phyloP scores from a whole-genome alignment of 306 rosid species.

The Cicer pinnatifidum region DNA sequence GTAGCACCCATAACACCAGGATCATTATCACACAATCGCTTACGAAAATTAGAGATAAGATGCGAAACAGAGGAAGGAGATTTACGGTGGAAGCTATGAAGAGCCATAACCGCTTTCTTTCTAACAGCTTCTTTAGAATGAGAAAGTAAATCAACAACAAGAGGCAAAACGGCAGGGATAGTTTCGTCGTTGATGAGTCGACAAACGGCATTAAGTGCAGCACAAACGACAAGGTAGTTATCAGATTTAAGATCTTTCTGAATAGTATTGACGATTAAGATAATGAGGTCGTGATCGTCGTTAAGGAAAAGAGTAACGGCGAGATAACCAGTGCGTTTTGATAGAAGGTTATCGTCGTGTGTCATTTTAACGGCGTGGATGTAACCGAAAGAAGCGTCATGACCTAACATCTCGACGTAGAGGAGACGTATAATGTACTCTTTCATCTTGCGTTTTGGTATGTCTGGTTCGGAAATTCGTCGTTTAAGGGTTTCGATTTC shows the following conservation, averaged over 20 bases:
- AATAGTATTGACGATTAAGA: constrained; percentile 91
- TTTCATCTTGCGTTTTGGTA: constrained; percentile 95
- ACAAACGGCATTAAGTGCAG: constrained; percentile 88
- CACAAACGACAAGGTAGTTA: constrained; percentile 79
- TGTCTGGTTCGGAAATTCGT: constrained; percentile 78
- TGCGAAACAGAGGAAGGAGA: constrained; percentile 82
- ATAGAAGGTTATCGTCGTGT: constrained; percentile 70
- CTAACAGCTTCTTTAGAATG: constrained; percentile 85
- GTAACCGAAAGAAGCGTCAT: constrained; percentile 89
- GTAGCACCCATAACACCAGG: constrained; percentile 98
- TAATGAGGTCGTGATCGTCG: constrained; percentile 87
- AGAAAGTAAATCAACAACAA: constrained; percentile 74
- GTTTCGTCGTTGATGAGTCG: constrained; percentile 88
- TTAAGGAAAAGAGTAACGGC: constrained; percentile 87
- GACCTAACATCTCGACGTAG: constrained; percentile 93
- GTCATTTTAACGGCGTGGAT: constrained; percentile 99
- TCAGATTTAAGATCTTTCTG: constrained; percentile 91
- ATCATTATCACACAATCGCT: constrained; percentile 83
- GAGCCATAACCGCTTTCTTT: constrained; percentile 91
- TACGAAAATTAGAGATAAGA: constrained; percentile 69
- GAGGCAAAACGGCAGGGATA: constrained; percentile 90
- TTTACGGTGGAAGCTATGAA: constrained; percentile 80
- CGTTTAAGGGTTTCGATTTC: constrained; percentile 95
- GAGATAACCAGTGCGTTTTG: constrained; percentile 90
- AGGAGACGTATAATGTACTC: constrained; percentile 88